Conservation (phyloP, 306 rosid genomes). For the Glycyrrhiza uralensis region DNA sequence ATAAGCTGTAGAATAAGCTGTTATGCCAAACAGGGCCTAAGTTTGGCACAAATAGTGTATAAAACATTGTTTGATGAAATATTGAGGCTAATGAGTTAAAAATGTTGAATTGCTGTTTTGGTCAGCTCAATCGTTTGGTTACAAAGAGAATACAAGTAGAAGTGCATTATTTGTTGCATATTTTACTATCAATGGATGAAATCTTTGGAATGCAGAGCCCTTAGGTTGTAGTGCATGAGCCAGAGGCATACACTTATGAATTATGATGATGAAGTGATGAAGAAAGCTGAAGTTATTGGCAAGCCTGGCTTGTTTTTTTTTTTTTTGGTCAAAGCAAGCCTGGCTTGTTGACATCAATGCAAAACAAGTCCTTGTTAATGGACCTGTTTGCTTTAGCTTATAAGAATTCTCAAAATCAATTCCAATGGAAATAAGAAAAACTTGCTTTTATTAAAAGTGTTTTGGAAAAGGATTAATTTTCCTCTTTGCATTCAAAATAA, state of each 20-base stretch:
- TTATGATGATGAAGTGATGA: constrained; percentile 59
- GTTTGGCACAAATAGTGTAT: not conserved
- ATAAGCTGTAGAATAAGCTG: no score
- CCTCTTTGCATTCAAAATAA: no score
- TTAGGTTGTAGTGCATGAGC: constrained; percentile 43
- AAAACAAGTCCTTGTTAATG: no score
- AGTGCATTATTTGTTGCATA: constrained; percentile 8
- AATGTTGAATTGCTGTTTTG: not conserved
- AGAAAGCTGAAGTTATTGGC: constrained; percentile 61
- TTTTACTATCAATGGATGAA: not conserved
- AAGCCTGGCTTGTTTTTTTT: constrained; percentile 47
- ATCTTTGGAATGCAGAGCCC: not conserved
- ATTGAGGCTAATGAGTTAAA: not conserved
- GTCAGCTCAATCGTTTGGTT: not conserved
- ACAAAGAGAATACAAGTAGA: not conserved
- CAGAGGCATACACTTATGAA: constrained; percentile 45
- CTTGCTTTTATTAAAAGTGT: no score
- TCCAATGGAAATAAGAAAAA: no score
- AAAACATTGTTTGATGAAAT: not conserved
- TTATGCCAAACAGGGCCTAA: no score
- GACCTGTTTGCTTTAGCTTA: no score
- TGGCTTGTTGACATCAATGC: constrained; percentile 47
- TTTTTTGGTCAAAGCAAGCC: constrained; percentile 29
- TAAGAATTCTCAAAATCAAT: no score
- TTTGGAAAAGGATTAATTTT: no score